A percentile compares a stretch with the other conserved stretches of the same genome.
These are phyloP conservation scores for Medicago arabica DNA, from an alignment of 306 rosid species.

Conservation along the genomic window DNA sequence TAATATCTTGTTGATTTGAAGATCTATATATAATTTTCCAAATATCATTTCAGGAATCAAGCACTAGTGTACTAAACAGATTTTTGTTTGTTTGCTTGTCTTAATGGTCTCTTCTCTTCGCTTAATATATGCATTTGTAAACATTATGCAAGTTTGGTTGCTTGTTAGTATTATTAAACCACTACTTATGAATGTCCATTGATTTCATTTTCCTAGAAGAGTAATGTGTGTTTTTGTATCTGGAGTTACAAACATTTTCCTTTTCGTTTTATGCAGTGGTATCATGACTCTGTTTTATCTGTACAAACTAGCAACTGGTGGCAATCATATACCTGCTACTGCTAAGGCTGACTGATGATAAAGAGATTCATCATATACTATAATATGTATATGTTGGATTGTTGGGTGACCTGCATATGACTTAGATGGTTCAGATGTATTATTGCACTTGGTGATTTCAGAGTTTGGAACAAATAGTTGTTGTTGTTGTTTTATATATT, in stretches of 20 bases:
- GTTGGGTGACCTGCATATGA: constrained; percentile 1
- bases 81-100: not conserved
- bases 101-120: not conserved
- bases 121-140: constrained; percentile 4
- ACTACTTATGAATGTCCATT: not conserved
- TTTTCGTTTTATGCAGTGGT: constrained; percentile 59
- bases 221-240: not conserved
- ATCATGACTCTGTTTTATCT: constrained; percentile 79
- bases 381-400: constrained; percentile 9
- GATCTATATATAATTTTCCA: constrained; percentile 11
- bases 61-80: not conserved
- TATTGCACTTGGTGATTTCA: constrained; percentile 26
- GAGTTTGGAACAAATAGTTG: constrained; percentile 23
- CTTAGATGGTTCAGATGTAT: constrained; percentile 26
- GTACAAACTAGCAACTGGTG: constrained; percentile 83
- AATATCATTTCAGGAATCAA: constrained; percentile 3
- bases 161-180: constrained; percentile 11
- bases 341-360: constrained; percentile 62
- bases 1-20: constrained; percentile 23
- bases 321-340: constrained; percentile 78
- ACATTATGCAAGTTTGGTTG: constrained; percentile 6
- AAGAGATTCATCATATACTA: constrained; percentile 3
- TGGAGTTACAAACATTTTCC: constrained; percentile 33
- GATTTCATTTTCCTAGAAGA: not conserved
- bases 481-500: constrained; percentile 29